These are phyloP conservation scores for Aegilops umbellulata DNA, from an alignment of 176 grass and related monocot genomes.

Conservation along the genomic window DNA sequence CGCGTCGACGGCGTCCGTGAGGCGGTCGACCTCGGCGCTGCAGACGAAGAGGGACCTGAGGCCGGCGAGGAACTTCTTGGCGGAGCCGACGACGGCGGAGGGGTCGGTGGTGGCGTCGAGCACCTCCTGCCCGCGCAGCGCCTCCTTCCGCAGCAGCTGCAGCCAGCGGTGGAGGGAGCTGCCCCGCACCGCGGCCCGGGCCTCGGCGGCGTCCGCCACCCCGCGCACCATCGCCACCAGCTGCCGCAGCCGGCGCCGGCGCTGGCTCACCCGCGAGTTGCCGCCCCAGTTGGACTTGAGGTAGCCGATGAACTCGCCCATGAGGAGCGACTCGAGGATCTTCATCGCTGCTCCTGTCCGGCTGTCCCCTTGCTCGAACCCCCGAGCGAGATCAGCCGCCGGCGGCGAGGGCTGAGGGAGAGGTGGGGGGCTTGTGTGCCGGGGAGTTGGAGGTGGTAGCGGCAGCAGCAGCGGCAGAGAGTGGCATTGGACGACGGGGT, in stretches of 20 bases:
- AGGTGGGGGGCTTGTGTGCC: neutral
- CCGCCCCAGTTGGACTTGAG: neutral
- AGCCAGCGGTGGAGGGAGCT: conserved; percentile 17
- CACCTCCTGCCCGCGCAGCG: neutral
- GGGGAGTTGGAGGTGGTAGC: neutral
- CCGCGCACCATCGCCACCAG: conserved; percentile 11
- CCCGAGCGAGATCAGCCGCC: neutral
- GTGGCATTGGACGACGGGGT: neutral
- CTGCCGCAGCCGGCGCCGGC: conserved; percentile 8
- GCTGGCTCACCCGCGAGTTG: neutral
- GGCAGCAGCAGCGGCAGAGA: neutral
- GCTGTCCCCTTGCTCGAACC: neutral
- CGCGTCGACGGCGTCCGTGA: conserved; percentile 14
- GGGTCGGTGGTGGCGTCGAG: conserved; percentile 18
- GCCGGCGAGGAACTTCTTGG: neutral
- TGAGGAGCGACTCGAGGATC: neutral
- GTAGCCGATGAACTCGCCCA: neutral
- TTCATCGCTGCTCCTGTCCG: neutral
- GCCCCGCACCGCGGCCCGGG: neutral
- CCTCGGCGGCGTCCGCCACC: conserved; percentile 18
- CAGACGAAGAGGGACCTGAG: neutral
- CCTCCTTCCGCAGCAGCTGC: conserved; percentile 7
- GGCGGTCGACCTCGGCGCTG: conserved; percentile 32
- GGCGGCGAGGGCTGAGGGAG: neutral
- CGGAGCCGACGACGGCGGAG: neutral